phyloP scores from a whole-genome alignment of 1,139 yeast species.

The Pneumocystis oryctolagi region DNA sequence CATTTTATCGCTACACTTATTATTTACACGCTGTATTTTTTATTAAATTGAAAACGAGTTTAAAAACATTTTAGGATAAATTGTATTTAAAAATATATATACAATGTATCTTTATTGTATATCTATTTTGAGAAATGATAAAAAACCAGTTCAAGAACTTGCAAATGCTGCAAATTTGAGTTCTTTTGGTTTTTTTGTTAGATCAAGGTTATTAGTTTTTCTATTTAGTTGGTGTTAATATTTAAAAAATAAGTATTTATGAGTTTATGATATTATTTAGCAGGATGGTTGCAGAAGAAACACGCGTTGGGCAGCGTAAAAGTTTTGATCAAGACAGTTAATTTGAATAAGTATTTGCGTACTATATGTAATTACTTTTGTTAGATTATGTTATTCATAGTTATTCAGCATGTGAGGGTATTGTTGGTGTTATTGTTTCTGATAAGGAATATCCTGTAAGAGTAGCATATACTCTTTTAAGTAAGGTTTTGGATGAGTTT shows the following conservation, averaged over 20 bases:
- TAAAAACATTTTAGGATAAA: background rate
- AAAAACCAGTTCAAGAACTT: conserved; percentile 56
- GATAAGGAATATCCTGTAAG: conserved; percentile 94
- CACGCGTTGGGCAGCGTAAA: conserved; percentile 81
- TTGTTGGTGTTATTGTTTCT: conserved; percentile 84
- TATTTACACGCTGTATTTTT: background rate
- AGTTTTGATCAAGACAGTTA: conserved; percentile 67
- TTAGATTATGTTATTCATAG: conserved; percentile 73
- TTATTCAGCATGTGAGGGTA: conserved; percentile 75
- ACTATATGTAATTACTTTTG: background rate
- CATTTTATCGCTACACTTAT: too few species aligned
- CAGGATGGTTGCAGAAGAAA: conserved; percentile 78
- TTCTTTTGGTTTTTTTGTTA: conserved; percentile 77
- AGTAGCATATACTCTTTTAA: conserved; percentile 89
- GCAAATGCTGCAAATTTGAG: conserved; percentile 68
- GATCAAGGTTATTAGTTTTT: conserved; percentile 30
- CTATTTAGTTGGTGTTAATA: background rate
- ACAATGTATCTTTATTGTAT: conserved; percentile 79
- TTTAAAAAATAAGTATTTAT: conserved; percentile 19
- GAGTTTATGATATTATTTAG: conserved; percentile 94
- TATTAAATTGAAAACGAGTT: too few species aligned
- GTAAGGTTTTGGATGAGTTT: conserved; percentile 84
- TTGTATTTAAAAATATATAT: background rate
- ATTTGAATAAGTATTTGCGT: conserved; percentile 1
- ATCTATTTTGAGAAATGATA: conserved; percentile 58